Conservation (phyloP, 2,329 filamentous ascomycete species). For the Plenodomus lindquistii region DNA sequence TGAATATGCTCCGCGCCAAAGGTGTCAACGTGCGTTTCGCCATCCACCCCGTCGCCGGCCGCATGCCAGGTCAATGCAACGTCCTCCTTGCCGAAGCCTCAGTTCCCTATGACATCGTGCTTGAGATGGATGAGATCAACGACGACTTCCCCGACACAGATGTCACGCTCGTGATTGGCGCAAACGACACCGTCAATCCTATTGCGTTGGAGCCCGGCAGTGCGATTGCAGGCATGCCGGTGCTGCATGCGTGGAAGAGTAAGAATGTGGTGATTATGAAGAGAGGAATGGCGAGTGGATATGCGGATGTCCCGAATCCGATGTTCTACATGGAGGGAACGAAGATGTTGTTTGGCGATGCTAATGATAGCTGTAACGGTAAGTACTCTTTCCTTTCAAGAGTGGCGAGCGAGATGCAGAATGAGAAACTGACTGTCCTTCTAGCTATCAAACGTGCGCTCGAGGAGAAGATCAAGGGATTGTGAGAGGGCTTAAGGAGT, state of each 20-base stretch:
- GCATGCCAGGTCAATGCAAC: constrained; percentile 94
- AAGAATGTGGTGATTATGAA: constrained; percentile 96
- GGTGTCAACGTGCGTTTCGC: constrained; percentile 84
- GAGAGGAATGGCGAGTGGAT: constrained; percentile 83
- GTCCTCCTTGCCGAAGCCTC: constrained; percentile 85
- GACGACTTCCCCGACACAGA: constrained; percentile 87
- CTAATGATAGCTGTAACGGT: constrained; percentile 78
- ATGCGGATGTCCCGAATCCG: constrained; percentile 88
- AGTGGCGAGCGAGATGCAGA: not conserved
- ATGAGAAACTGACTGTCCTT: constrained; percentile 14
- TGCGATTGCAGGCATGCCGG: constrained; percentile 89
- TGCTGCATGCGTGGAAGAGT: constrained; percentile 90
- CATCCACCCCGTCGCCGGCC: constrained; percentile 85
- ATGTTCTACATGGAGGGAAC: constrained; percentile 93
- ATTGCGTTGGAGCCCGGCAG: constrained; percentile 83
- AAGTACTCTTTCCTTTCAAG: constrained; percentile 6
- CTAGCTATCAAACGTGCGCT: constrained; percentile 43
- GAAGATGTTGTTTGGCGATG: constrained; percentile 91
- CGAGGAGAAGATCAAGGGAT: constrained; percentile 39
- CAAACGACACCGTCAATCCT: constrained; percentile 91
- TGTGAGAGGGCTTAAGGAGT: constrained; percentile 12
- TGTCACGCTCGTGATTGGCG: constrained; percentile 84
- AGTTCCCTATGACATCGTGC: constrained; percentile 87
- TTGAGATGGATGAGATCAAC: constrained; percentile 97
- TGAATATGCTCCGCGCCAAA: constrained; percentile 70